These are phyloP conservation scores for Termitomyces sp. DNA, from an alignment of 1,284 basidiomycete genomes.

Conservation along the genomic window DNA sequence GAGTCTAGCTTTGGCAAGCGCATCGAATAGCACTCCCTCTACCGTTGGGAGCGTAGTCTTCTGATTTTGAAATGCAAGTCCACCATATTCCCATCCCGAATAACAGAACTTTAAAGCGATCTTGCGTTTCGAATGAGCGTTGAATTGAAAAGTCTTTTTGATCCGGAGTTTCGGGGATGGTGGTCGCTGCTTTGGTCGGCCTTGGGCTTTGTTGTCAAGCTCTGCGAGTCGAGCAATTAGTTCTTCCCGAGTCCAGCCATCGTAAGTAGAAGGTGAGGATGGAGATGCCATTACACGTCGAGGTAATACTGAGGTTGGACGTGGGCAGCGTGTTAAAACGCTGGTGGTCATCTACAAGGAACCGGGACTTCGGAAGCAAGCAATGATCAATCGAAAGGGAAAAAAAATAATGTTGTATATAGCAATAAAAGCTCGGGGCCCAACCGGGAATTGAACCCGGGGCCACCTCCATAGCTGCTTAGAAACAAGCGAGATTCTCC, in stretches of 20 bases:
- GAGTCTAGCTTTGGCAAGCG: slow-evolving; percentile 70
- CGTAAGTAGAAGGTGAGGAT: slow-evolving; percentile 32
- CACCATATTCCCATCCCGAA: slow-evolving; percentile 88
- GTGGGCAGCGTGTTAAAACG: slow-evolving; percentile 11
- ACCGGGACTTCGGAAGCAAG: too few relatives aligned
- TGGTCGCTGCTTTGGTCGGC: slow-evolving; percentile 14
- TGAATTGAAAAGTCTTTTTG: slow-evolving; percentile 52
- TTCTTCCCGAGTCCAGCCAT: slow-evolving; percentile 60
- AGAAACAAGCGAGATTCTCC: not conserved
- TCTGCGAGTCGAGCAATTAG: slow-evolving; percentile 58
- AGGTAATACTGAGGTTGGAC: slow-evolving; percentile 1
- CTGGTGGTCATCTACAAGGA: slow-evolving; percentile 13
- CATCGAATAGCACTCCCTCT: slow-evolving; percentile 83
- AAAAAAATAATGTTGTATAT: not conserved
- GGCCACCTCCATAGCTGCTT: slow-evolving; percentile 13
- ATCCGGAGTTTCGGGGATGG: slow-evolving; percentile 17
- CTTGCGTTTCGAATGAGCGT: slow-evolving; percentile 73
- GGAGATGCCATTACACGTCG: slow-evolving; percentile 15
- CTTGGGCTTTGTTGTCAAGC: slow-evolving; percentile 36
- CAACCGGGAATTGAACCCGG: slow-evolving; percentile 21
- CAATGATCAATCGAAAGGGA: too few relatives aligned
- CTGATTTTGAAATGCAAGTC: slow-evolving; percentile 77
- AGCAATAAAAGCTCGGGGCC: too few relatives aligned
- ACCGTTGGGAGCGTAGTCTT: slow-evolving; percentile 81
- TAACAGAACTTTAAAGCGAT: slow-evolving; percentile 92